These are phyloP conservation scores for Coleophoma cylindrospora DNA, from an alignment of 2,329 filamentous ascomycete genomes.

Conservation along the genomic window DNA sequence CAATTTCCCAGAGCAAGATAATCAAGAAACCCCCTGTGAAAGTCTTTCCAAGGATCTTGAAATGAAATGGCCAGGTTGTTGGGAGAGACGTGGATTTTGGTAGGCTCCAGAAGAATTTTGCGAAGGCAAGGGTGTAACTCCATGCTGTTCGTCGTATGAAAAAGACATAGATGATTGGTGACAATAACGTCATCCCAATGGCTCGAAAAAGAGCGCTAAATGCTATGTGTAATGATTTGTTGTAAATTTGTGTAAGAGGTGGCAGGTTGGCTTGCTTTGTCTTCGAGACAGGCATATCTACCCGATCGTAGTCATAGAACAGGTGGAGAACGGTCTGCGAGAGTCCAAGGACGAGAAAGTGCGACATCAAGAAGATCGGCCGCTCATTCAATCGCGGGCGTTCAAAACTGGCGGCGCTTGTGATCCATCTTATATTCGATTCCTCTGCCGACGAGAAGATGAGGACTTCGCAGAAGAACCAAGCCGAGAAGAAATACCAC, in stretches of 20 bases:
- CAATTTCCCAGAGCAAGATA: constrained; percentile 68
- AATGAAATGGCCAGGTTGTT: constrained; percentile 50
- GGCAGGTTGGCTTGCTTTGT: constrained; percentile 25
- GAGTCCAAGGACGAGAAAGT: constrained; percentile 63
- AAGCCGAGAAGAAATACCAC: constrained; percentile 75
- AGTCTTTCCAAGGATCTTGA: constrained; percentile 50
- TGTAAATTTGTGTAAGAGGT: constrained; percentile 31
- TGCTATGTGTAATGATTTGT: constrained; percentile 27
- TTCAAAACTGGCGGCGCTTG: constrained; percentile 63
- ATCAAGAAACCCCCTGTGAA: constrained; percentile 61
- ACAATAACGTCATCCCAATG: constrained; percentile 35
- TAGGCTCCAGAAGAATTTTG: constrained; percentile 70
- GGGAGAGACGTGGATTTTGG: constrained; percentile 65
- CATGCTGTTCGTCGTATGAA: constrained; percentile 61
- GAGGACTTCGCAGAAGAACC: constrained; percentile 76
- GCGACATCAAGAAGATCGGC: constrained; percentile 72
- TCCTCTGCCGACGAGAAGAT: constrained; percentile 61
- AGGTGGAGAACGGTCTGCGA: constrained; percentile 69
- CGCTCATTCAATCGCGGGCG: constrained; percentile 79
- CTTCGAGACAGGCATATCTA: constrained; percentile 34
- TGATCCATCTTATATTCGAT: constrained; percentile 68
- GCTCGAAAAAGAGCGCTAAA: constrained; percentile 23
- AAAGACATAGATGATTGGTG: constrained; percentile 30
- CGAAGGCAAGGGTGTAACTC: constrained; percentile 64
- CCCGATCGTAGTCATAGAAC: constrained; percentile 65